Conservation (phyloP, 177 flowering plant species). For the Vitis hybrid region DNA sequence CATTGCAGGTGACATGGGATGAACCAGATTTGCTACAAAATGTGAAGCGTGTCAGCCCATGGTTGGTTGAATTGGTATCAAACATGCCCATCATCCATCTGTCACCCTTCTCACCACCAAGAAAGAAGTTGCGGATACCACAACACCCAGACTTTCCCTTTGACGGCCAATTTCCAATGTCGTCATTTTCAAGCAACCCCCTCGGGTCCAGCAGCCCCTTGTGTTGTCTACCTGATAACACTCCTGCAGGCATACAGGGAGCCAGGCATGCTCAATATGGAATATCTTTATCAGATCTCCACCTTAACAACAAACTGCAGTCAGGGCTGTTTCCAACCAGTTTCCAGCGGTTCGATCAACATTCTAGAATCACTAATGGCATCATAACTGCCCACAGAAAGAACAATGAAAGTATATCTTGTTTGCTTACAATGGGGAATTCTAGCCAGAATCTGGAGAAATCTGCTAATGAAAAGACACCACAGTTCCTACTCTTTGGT, state of each 20-base stretch:
- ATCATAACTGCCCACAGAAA: conserved; percentile 14
- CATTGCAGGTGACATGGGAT: conserved; percentile 87
- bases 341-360: conserved; percentile 41
- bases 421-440: conserved; percentile 68
- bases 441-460: conserved; percentile 46
- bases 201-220: conserved; percentile 70
- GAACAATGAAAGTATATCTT: conserved; percentile 54
- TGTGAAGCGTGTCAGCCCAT: conserved; percentile 90
- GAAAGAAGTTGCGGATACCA: conserved; percentile 70
- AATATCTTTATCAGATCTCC: conserved; percentile 71
- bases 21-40: conserved; percentile 92
- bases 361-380: conserved; percentile 35
- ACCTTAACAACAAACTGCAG: conserved; percentile 61
- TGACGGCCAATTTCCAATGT: conserved; percentile 56
- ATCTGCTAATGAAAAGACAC: conserved; percentile 37
- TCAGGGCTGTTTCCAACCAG: conserved; percentile 52
- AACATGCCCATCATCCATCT: conserved; percentile 71
- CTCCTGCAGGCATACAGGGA: conserved; percentile 99
- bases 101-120: conserved; percentile 79
- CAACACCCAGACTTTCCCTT: conserved; percentile 58
- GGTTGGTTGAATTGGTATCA: conserved; percentile 88
- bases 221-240: conserved; percentile 61
- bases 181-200: conserved; percentile 68
- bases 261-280: conserved; percentile 99
- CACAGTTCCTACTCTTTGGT: conserved; percentile 81